These are phyloP conservation scores for Ophioceras dolichostomum DNA, from an alignment of 2,329 filamentous ascomycete species.

Conservation along the genomic window DNA sequence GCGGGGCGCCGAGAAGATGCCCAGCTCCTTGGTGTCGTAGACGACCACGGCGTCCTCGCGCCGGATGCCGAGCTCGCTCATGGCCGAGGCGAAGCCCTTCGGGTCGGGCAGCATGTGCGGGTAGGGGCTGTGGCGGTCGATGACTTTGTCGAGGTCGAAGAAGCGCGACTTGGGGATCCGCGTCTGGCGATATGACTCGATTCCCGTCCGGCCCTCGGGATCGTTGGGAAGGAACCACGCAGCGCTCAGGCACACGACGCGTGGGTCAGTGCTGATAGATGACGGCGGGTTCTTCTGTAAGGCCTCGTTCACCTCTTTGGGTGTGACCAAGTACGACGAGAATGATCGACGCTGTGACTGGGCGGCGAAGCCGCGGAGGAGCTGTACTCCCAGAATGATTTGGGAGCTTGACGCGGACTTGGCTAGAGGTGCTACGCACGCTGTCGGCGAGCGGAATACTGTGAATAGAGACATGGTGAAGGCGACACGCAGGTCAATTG, in stretches of 20 bases:
- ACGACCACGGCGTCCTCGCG: slow-evolving; percentile 85
- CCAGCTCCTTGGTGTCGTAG: slow-evolving; percentile 83
- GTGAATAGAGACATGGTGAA: too few species aligned
- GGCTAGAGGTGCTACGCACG: too few species aligned
- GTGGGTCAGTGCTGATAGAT: slow-evolving; percentile 67
- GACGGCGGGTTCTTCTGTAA: slow-evolving; percentile 72
- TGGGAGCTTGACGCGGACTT: too few species aligned
- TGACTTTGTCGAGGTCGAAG: slow-evolving; percentile 87
- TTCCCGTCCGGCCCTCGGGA: slow-evolving; percentile 53
- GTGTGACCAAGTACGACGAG: slow-evolving; percentile 76
- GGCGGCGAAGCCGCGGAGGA: slow-evolving; percentile 7
- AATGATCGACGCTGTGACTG: slow-evolving; percentile 39
- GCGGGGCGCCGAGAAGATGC: slow-evolving; percentile 86
- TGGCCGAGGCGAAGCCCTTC: slow-evolving; percentile 73
- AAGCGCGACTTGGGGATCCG: slow-evolving; percentile 86
- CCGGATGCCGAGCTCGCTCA: slow-evolving; percentile 79
- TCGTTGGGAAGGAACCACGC: slow-evolving; percentile 97
- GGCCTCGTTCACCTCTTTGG: slow-evolving; percentile 68
- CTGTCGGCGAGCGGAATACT: too few species aligned
- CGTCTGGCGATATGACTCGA: slow-evolving; percentile 66
- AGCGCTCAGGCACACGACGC: slow-evolving; percentile 80
- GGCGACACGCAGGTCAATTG: too few species aligned
- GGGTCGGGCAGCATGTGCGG: slow-evolving; percentile 90
- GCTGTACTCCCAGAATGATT: too few species aligned
- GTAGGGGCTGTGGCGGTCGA: slow-evolving; percentile 78